Evolutionary conservation across 2,329 filamentous ascomycete genomes (phyloP).

Genomic region (Apiospora sp.): DNA sequence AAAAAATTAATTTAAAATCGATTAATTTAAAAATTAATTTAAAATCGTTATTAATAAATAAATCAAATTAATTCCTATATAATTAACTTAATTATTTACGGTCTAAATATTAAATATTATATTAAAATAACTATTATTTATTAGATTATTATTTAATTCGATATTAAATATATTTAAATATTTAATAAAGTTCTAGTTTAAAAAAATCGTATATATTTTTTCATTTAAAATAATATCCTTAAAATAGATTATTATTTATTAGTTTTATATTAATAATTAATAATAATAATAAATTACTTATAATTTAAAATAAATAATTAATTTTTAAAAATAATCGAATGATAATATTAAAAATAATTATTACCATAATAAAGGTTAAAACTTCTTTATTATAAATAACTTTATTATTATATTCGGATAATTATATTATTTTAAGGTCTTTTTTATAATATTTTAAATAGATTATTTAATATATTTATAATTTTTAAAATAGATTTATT

Average conservation of each 20-base stretch:
- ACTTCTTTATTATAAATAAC: neutral
- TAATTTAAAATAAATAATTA: neutral
- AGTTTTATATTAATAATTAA: neutral
- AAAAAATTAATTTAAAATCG: slow-evolving; percentile 30
- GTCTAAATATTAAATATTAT: neutral
- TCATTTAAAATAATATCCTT: neutral
- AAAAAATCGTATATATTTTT: neutral
- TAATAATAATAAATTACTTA: neutral
- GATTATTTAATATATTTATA: neutral
- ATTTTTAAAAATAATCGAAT: neutral
- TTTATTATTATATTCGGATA: neutral
- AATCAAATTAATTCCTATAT: neutral
- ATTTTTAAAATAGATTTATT: neutral
- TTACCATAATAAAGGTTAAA: neutral
- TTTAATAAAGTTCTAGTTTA: neutral
- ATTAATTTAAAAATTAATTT: slow-evolving; percentile 38
- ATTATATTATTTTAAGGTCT: neutral
- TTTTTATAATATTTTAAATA: neutral
- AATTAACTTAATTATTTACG: slow-evolving; percentile 31
- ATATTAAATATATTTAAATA: neutral
- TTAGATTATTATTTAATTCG: neutral
- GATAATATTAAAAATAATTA: neutral
- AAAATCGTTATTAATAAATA: slow-evolving; percentile 28
- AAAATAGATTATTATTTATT: neutral
- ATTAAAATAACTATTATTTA: neutral